Conservation (phyloP, 306 rosid species). For the Styphnolobium japonicum region DNA sequence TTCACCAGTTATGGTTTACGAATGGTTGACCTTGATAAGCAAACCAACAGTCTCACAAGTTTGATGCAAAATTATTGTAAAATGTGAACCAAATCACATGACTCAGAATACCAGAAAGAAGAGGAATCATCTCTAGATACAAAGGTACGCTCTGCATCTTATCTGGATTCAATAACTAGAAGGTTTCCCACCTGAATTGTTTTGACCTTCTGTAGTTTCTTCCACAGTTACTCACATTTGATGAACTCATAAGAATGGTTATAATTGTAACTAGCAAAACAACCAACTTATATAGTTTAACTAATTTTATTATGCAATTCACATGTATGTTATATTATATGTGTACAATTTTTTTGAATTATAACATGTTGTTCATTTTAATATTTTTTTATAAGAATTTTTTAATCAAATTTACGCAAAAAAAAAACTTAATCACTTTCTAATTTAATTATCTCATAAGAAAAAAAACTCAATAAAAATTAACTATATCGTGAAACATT, state of each 20-base stretch:
- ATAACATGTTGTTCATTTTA: too few relatives aligned
- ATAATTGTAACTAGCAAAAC: neutral
- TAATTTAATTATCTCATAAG: too few relatives aligned
- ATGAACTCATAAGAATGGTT: neutral
- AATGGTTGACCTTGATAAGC: slow-evolving; percentile 37
- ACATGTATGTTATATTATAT: too few relatives aligned
- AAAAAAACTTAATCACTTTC: too few relatives aligned
- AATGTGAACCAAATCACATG: slow-evolving; percentile 16
- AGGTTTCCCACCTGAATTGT: neutral
- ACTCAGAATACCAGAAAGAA: too few relatives aligned
- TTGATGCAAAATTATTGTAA: neutral
- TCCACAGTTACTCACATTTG: neutral
- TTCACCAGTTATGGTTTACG: neutral
- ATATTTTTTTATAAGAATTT: too few relatives aligned
- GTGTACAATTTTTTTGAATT: too few relatives aligned
- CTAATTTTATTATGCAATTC: too few relatives aligned
- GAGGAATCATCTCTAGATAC: too few relatives aligned
- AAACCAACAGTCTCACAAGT: slow-evolving; percentile 29
- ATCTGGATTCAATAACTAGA: neutral
- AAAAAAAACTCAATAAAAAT: too few relatives aligned
- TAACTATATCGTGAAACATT: too few relatives aligned
- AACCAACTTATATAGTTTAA: neutral
- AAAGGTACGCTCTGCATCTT: neutral
- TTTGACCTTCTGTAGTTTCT: neutral
- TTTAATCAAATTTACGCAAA: too few relatives aligned